These are phyloP conservation scores for Diversispora eburnea DNA, from an alignment of 192 early-diverging fungal genomes.

Conservation along the genomic window DNA sequence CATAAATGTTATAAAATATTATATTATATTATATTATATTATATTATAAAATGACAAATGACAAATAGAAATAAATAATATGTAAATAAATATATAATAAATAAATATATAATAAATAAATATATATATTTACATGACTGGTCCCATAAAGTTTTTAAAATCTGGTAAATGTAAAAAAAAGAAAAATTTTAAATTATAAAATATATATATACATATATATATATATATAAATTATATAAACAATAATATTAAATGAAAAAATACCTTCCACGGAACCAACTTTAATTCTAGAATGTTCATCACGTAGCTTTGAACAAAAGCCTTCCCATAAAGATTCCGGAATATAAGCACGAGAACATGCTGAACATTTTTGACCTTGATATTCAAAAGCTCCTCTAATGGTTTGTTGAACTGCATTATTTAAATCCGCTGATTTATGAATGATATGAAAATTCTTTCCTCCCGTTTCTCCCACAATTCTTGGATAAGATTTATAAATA, in stretches of 20 bases:
- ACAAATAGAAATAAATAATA: neutral
- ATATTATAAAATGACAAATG: neutral
- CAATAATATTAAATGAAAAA: too few species aligned
- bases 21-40: neutral
- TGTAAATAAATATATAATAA: too few species aligned
- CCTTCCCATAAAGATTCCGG: slow-evolving; percentile 77
- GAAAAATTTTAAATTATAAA: too few species aligned
- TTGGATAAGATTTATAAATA: slow-evolving; percentile 87
- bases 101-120: too few species aligned
- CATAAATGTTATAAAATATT: neutral
- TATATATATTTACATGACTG: slow-evolving; percentile 77
- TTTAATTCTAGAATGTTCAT: slow-evolving; percentile 73
- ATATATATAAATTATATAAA: too few species aligned
- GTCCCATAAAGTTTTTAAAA: slow-evolving; percentile 78
- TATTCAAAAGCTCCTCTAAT: slow-evolving; percentile 94
- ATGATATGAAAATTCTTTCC: slow-evolving; percentile 99
- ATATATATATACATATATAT: too few species aligned
- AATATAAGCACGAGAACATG: slow-evolving; percentile 87
- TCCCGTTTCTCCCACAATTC: slow-evolving; percentile 98
- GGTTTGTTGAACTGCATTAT: slow-evolving; percentile 81
- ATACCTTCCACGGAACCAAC: slow-evolving; percentile 72
- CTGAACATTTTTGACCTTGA: slow-evolving; percentile 98
- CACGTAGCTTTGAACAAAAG: slow-evolving; percentile 65
- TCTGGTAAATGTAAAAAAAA: slow-evolving; percentile 37
- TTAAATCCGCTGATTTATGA: slow-evolving; percentile 74